Conservation (phyloP, 2,329 filamentous ascomycete species). For the Xylariaceae sp. region DNA sequence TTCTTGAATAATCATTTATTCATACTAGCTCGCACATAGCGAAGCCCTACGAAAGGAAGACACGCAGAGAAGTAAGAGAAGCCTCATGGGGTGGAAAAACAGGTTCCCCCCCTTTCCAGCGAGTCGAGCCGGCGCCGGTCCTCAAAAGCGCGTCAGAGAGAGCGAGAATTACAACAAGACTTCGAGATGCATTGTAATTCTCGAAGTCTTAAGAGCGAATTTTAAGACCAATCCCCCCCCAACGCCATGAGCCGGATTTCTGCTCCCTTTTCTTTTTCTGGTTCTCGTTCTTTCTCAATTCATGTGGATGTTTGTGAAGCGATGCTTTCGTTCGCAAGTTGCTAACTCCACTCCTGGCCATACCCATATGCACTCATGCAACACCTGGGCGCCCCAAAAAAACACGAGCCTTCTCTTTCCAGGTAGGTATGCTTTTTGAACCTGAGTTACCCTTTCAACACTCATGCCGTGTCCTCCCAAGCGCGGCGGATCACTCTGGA, state of each 20-base stretch:
- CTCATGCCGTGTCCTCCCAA: constrained; percentile 71
- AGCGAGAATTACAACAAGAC: no score
- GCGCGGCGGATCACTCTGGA: constrained; percentile 72
- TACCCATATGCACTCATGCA: no score
- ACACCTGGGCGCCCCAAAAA: not conserved
- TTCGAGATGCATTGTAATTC: not conserved
- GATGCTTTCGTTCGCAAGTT: constrained; percentile 1
- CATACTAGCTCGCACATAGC: constrained; percentile 21
- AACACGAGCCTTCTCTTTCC: no score
- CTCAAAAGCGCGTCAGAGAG: not conserved
- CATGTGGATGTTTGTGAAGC: not conserved
- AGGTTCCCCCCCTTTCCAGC: no score
- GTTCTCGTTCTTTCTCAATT: not conserved
- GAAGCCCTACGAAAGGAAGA: constrained; percentile 12
- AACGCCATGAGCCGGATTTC: constrained; percentile 23
- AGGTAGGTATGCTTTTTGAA: not conserved
- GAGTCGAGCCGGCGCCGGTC: not conserved
- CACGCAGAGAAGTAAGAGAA: not conserved
- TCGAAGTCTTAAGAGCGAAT: constrained; percentile 9
- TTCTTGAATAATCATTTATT: constrained; percentile 22
- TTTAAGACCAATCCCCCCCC: constrained; percentile 13
- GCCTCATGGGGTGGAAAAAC: no score
- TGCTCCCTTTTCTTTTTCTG: not conserved
- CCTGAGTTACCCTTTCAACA: not conserved
- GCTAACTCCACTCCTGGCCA: not conserved